phyloP scores from a whole-genome alignment of 179 eudicot species.

The Actinidia polygama region DNA sequence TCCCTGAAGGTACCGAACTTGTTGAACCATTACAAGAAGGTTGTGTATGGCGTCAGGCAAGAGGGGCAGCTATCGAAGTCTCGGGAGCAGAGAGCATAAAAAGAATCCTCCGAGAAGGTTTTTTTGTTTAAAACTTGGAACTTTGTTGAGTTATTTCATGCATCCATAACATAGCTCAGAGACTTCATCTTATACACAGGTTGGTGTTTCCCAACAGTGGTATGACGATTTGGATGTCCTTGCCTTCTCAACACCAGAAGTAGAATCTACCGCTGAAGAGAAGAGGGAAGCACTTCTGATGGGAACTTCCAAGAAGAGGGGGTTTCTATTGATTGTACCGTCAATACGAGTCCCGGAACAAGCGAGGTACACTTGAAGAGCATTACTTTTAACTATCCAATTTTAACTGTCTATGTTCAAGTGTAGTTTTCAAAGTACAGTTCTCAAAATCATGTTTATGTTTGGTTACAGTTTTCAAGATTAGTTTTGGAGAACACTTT shows the following conservation, averaged over 20 bases:
- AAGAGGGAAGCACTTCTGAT: slow-evolving; percentile 32
- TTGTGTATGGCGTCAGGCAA: slow-evolving; percentile 86
- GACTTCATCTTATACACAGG: slow-evolving; percentile 47
- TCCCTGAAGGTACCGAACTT: slow-evolving; percentile 66
- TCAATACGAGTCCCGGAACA: slow-evolving; percentile 20
- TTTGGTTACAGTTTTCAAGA: not conserved
- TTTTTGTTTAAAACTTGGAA: not conserved
- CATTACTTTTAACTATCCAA: not conserved
- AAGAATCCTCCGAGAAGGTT: slow-evolving; percentile 64
- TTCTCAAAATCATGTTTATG: no score
- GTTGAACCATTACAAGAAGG: slow-evolving; percentile 81
- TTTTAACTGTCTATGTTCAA: slow-evolving; percentile 1
- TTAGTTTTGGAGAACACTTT: not conserved
- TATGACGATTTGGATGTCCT: slow-evolving; percentile 85
- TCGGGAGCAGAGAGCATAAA: slow-evolving; percentile 50
- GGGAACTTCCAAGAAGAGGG: slow-evolving; percentile 42
- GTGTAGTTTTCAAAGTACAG: no score
- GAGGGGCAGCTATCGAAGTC: slow-evolving; percentile 83
- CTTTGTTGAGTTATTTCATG: not conserved
- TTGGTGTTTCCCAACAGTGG: slow-evolving; percentile 85
- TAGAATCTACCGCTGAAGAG: slow-evolving; percentile 41
- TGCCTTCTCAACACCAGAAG: slow-evolving; percentile 44
- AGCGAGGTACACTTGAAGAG: slow-evolving; percentile 11
- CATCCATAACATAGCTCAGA: not conserved
- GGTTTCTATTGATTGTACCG: slow-evolving; percentile 17